Percentiles rank a stretch among this genome's conserved stretches.
Evolutionary conservation across 768 basidiomycete genomes (phyloP).

Genomic region (Terana coerulea): DNA sequence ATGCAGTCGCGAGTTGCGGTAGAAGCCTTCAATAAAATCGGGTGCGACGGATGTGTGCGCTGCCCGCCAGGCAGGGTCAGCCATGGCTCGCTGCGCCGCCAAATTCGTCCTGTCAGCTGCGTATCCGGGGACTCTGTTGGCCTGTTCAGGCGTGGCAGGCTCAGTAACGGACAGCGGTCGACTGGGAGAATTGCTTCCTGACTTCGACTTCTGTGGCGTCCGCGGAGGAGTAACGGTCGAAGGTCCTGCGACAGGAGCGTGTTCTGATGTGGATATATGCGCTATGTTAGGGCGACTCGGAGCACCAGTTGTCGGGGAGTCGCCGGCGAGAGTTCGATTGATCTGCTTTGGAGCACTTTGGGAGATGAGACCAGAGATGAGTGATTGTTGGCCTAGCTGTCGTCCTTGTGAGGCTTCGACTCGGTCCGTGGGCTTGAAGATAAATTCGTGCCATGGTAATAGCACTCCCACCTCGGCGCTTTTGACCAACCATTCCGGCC

Average conservation of each 20-base stretch:
- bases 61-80: constrained; percentile 79
- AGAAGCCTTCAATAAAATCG: constrained; percentile 76
- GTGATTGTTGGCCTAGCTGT: constrained; percentile 34
- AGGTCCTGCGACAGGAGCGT: background rate
- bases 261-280: background rate
- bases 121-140: constrained; percentile 55
- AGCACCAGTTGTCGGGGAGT: background rate
- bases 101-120: constrained; percentile 67
- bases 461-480: constrained; percentile 65
- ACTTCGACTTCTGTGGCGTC: constrained; percentile 15
- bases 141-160: constrained; percentile 38
- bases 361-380: constrained; percentile 23
- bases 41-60: constrained; percentile 84
- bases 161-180: constrained; percentile 38
- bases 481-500: constrained; percentile 84
- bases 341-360: constrained; percentile 7
- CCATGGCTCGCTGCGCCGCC: constrained; percentile 74
- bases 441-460: constrained; percentile 78
- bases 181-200: constrained; percentile 11
- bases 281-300: background rate
- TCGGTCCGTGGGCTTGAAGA: constrained; percentile 48
- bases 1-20: constrained; percentile 84
- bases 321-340: background rate
- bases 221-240: constrained; percentile 10
- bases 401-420: constrained; percentile 48